phyloP scores from a whole-genome alignment of 116 monocot species.

The Cymodocea nodosa region DNA sequence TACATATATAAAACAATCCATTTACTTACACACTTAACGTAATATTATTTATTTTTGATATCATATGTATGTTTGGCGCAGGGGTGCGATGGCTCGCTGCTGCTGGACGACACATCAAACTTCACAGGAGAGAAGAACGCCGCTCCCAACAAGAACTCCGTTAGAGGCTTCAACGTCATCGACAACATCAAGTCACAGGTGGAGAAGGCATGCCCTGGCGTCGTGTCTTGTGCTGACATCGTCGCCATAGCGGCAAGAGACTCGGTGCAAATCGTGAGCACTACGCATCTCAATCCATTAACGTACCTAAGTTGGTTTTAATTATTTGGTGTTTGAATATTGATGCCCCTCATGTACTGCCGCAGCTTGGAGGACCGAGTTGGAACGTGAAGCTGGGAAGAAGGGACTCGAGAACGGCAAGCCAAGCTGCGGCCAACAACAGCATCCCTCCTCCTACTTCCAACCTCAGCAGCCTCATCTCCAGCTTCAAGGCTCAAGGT shows the following conservation, averaged over 20 bases:
- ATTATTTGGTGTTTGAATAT: no score
- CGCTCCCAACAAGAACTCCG: conserved; percentile 33
- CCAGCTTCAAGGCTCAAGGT: conserved; percentile 45
- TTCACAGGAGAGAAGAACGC: conserved; percentile 62
- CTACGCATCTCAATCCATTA: no score
- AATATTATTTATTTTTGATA: no score
- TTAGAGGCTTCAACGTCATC: conserved; percentile 39
- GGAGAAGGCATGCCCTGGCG: conserved; percentile 23
- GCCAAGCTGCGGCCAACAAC: conserved; percentile 28
- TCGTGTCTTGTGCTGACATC: conserved; percentile 55
- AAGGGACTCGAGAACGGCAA: conserved; percentile 33
- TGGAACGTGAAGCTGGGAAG: conserved; percentile 38
- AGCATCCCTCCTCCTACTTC: conserved; percentile 54
- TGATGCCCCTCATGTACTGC: background rate
- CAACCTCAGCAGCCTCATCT: conserved; percentile 42
- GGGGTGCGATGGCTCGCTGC: conserved; percentile 50
- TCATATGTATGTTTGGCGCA: background rate
- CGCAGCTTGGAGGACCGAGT: conserved; percentile 34
- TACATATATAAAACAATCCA: no score
- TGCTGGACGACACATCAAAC: conserved; percentile 40
- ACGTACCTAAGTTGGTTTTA: no score
- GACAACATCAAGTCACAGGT: conserved; percentile 45
- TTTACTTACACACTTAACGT: background rate
- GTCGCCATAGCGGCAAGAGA: conserved; percentile 38
- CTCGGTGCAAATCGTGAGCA: conserved; percentile 24